phyloP scores from a whole-genome alignment of 192 early-diverging fungal genomes.

The Anaeromyces robustus region DNA sequence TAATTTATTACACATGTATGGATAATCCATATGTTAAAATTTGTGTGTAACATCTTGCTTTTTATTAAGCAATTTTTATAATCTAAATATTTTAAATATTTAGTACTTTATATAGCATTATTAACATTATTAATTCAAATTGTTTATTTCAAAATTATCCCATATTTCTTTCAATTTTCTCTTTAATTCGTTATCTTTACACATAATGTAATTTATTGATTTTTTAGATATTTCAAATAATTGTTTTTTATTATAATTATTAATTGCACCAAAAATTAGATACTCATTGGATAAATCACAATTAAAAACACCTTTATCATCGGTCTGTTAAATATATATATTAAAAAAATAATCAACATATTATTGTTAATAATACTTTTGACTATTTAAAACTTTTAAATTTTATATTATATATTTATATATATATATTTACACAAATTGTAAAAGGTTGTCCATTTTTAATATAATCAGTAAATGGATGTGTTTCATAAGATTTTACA shows the following conservation, averaged over 20 bases:
- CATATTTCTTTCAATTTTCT: neutral
- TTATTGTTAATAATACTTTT: no score
- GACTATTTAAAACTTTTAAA: no score
- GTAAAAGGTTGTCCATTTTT: constrained; percentile 20
- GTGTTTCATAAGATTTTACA: constrained; percentile 22
- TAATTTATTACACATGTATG: no score
- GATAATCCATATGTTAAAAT: no score
- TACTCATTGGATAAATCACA: constrained; percentile 8
- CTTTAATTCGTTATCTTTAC: neutral
- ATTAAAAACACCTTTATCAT: constrained; percentile 10
- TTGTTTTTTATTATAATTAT: constrained; percentile 11
- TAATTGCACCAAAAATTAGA: constrained; percentile 12
- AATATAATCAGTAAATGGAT: constrained; percentile 31
- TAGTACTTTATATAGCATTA: no score
- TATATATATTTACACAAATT: constrained; percentile 17
- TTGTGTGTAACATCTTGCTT: no score
- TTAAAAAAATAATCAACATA: no score
- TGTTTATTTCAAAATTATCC: neutral
- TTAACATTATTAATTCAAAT: neutral
- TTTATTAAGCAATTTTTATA: no score
- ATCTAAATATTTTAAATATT: neutral
- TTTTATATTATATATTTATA: neutral
- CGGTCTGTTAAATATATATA: neutral
- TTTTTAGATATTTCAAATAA: constrained; percentile 17
- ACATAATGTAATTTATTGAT: constrained; percentile 18